These are phyloP conservation scores for Solanum chiquidenum DNA, from an alignment of 257 asterid genomes.

Conservation along the genomic window DNA sequence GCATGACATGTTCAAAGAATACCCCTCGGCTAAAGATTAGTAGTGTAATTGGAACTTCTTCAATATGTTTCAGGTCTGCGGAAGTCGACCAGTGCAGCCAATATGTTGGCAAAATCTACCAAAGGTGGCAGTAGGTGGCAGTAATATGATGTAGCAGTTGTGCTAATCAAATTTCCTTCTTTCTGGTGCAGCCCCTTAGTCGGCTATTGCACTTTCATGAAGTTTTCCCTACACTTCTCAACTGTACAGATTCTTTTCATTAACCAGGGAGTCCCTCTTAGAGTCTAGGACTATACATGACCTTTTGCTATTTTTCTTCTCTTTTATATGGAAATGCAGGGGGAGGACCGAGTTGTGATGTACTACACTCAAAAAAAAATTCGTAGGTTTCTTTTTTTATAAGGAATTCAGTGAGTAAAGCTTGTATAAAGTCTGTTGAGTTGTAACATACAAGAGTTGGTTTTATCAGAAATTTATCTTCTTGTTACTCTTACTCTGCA, in stretches of 20 bases:
- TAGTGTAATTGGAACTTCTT: not conserved
- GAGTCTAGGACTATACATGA: not conserved
- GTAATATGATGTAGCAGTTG: not conserved
- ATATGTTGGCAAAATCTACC: slow-evolving; percentile 12
- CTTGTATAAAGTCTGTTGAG: not conserved
- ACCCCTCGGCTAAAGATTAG: not conserved
- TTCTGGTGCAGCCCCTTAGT: not conserved
- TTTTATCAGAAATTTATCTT: not conserved
- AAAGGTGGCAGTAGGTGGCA: slow-evolving; percentile 21
- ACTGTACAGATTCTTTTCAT: not conserved
- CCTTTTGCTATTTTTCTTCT: not conserved
- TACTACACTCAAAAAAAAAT: not conserved
- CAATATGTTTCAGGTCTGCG: slow-evolving; percentile 27
- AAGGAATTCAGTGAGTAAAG: not conserved
- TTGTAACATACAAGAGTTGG: not conserved
- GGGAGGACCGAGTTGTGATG: not conserved
- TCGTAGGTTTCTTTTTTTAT: not conserved
- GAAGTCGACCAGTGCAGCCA: slow-evolving; percentile 26
- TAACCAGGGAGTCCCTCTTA: not conserved
- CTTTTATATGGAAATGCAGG: not conserved
- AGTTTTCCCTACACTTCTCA: not conserved
- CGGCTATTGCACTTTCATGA: not conserved
- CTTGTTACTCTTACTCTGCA: not conserved
- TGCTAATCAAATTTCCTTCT: not conserved
- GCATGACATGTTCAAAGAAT: not conserved